A percentile compares a stretch with the other conserved stretches of the same genome.
These are phyloP conservation scores for Fusarium tupiense DNA, from an alignment of 2,329 filamentous ascomycete genomes.

Conservation along the genomic window DNA sequence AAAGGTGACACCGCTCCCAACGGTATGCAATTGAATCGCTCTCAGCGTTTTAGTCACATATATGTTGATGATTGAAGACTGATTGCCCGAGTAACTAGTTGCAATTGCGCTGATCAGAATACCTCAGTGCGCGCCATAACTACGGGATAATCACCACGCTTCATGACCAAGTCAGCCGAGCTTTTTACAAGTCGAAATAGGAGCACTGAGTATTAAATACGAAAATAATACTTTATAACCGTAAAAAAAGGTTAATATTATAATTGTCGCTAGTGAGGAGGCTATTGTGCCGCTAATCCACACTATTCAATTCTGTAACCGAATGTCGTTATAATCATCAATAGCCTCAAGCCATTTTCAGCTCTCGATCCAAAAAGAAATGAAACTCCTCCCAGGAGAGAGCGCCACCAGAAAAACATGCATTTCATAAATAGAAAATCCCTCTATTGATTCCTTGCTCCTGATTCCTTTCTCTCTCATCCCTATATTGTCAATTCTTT, in stretches of 20 bases:
- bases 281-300: neutral
- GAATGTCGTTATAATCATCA: neutral
- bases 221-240: too few species aligned
- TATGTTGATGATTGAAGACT: too few species aligned
- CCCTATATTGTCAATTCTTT: neutral
- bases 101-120: too few species aligned
- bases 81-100: rapidly evolving
- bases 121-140: too few species aligned
- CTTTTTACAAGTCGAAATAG: too few species aligned
- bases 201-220: rapidly evolving
- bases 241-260: neutral
- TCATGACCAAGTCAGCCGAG: too few species aligned
- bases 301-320: neutral
- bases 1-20: neutral
- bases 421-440: rapidly evolving
- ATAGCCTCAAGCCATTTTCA: neutral
- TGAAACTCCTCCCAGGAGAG: neutral
- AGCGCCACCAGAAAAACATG: neutral
- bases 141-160: too few species aligned
- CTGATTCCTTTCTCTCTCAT: neutral
- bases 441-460: rapidly evolving
- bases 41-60: neutral
- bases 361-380: neutral
- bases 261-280: neutral
- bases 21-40: rapidly evolving